These are phyloP conservation scores for Cavenderia fasciculata DNA, from an alignment of 78 protist genomes.

Conservation along the genomic window DNA sequence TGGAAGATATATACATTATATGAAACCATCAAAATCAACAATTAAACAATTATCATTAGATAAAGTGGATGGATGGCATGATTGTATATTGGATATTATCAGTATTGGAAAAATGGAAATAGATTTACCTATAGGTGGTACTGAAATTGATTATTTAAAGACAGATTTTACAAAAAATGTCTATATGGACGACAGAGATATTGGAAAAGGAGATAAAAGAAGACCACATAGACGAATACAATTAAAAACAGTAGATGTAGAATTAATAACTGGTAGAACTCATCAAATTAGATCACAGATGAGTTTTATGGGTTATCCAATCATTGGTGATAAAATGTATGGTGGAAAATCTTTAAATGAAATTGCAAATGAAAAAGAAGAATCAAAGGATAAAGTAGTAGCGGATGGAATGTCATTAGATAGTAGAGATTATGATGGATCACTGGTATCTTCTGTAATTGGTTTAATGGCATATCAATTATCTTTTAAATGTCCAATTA, in stretches of 20 bases:
- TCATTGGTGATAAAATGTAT: slow-evolving; percentile 45
- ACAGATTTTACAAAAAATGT: neutral
- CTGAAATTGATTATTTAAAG: neutral
- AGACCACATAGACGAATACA: neutral
- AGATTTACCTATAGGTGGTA: neutral
- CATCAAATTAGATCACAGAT: slow-evolving; percentile 69
- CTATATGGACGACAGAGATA: neutral
- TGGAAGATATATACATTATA: slow-evolving; percentile 37
- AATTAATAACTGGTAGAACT: slow-evolving; percentile 63
- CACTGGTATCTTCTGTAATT: slow-evolving; percentile 40
- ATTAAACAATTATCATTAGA: neutral
- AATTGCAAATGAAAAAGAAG: neutral
- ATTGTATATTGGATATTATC: slow-evolving; percentile 30
- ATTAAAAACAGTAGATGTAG: slow-evolving; percentile 15
- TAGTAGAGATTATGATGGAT: no score
- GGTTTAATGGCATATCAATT: slow-evolving; percentile 29
- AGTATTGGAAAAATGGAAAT: neutral
- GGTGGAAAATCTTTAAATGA: slow-evolving; percentile 28
- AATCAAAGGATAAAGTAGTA: neutral
- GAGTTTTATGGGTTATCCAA: slow-evolving; percentile 20
- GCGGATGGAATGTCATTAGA: slow-evolving; percentile 3
- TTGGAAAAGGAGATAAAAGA: slow-evolving; percentile 40
- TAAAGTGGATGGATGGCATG: neutral
- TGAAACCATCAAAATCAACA: neutral
- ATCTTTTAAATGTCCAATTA: slow-evolving; percentile 50